Evolutionary conservation across 805 yeast species (phyloP).

Genomic region (Starmerella stellata): DNA sequence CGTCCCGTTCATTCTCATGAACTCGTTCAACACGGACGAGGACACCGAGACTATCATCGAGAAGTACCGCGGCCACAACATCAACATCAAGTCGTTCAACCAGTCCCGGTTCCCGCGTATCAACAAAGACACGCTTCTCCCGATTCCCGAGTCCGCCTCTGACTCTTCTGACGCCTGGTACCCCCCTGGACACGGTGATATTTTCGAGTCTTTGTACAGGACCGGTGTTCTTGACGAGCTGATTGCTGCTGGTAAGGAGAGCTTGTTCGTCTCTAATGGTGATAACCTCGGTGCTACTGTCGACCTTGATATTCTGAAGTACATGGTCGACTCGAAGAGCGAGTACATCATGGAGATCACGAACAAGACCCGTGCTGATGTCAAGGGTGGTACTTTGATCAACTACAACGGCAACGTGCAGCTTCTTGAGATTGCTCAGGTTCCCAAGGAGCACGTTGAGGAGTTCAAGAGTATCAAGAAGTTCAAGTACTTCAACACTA

Average conservation of each 20-base stretch:
- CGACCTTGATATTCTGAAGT: conserved; percentile 72
- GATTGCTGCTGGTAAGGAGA: conserved; percentile 83
- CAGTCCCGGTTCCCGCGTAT: conserved; percentile 97
- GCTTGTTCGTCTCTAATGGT: conserved; percentile 89
- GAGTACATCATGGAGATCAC: conserved; percentile 98
- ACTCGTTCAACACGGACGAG: conserved; percentile 91
- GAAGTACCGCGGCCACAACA: conserved; percentile 92
- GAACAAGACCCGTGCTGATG: conserved; percentile 97
- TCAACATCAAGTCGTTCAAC: conserved; percentile 86
- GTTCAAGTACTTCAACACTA: conserved; percentile 95
- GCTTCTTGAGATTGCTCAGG: conserved; percentile 92
- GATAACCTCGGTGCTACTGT: conserved; percentile 98
- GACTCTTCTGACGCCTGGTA: conserved; percentile 82
- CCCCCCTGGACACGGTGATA: conserved; percentile 99
- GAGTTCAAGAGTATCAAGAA: conserved; percentile 95
- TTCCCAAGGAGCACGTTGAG: conserved; percentile 94
- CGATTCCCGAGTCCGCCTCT: conserved; percentile 64
- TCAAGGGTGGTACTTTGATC: conserved; percentile 96
- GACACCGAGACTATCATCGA: conserved; percentile 91
- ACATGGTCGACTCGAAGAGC: conserved; percentile 78
- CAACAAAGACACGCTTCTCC: conserved; percentile 83
- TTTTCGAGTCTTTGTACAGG: conserved; percentile 73
- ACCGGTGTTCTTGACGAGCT: conserved; percentile 85
- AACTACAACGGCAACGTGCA: conserved; percentile 90
- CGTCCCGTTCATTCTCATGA: conserved; percentile 92